phyloP scores from a whole-genome alignment of 495 filamentous ascomycete genomes.

The Xylaria bambusicola region DNA sequence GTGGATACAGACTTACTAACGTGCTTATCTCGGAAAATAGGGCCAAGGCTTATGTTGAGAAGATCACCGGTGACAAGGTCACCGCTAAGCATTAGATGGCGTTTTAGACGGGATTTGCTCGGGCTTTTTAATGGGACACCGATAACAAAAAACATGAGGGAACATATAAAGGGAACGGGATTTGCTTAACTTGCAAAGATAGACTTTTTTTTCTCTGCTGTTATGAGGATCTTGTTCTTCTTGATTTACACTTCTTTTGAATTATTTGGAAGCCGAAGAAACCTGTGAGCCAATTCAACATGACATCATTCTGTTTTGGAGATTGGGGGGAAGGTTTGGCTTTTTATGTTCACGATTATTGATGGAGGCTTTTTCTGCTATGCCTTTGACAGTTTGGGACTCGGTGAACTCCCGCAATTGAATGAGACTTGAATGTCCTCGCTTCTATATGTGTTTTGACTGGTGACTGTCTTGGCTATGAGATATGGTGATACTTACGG shows the following conservation, averaged over 20 bases:
- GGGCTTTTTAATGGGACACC: slow-evolving; percentile 12
- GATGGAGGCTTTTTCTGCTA: no score
- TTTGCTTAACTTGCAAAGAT: slow-evolving; percentile 14
- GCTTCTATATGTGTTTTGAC: no score
- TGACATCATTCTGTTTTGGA: no score
- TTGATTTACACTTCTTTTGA: neutral
- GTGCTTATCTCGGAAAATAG: slow-evolving; percentile 49
- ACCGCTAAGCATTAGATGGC: slow-evolving; percentile 90
- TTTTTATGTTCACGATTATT: no score
- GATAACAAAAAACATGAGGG: slow-evolving; percentile 11
- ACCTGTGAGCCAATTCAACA: neutral
- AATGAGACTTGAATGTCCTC: no score
- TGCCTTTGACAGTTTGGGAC: no score
- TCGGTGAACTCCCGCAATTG: no score
- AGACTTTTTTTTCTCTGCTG: slow-evolving; percentile 9
- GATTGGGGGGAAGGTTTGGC: no score
- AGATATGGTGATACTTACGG: no score
- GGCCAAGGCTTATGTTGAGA: slow-evolving; percentile 96
- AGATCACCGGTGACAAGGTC: slow-evolving; percentile 89
- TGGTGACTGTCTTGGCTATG: no score
- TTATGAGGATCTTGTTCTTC: neutral
- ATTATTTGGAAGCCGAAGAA: neutral
- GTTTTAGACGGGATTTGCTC: slow-evolving; percentile 29
- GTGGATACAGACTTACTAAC: slow-evolving; percentile 22
- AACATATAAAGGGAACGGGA: slow-evolving; percentile 5